These are phyloP conservation scores for Suillus sp. DNA, from an alignment of 768 basidiomycete genomes.

Conservation along the genomic window DNA sequence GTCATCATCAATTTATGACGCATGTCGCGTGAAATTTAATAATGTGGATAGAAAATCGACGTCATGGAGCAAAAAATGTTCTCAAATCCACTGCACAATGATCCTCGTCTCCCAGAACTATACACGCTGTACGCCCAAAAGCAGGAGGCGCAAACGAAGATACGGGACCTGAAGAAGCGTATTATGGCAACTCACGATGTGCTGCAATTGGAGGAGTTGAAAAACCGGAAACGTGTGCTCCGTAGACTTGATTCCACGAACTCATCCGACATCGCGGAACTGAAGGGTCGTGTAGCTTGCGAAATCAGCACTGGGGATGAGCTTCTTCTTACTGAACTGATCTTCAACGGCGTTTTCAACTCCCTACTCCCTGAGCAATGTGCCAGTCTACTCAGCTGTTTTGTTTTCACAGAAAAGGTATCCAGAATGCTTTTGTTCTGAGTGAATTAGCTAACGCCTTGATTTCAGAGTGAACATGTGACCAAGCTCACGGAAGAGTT, in stretches of 20 bases:
- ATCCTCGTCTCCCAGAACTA: slow-evolving; percentile 74
- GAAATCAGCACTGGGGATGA: slow-evolving; percentile 99
- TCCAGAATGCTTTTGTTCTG: slow-evolving; percentile 15
- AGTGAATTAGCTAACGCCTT: slow-evolving; percentile 3
- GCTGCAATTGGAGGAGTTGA: slow-evolving; percentile 94
- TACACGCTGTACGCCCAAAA: slow-evolving; percentile 83
- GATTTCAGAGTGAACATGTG: slow-evolving; percentile 73
- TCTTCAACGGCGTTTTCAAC: slow-evolving; percentile 98
- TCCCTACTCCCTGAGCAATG: slow-evolving; percentile 86
- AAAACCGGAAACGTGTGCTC: slow-evolving; percentile 91
- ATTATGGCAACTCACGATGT: slow-evolving; percentile 92
- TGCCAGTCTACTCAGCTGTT: slow-evolving; percentile 93
- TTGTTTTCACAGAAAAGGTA: slow-evolving; percentile 97
- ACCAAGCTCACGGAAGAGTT: slow-evolving; percentile 92
- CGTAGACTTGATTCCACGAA: slow-evolving; percentile 91
- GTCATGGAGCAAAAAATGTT: slow-evolving; percentile 86
- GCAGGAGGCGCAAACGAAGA: slow-evolving; percentile 64
- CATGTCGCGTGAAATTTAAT: background rate
- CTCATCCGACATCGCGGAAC: slow-evolving; percentile 89
- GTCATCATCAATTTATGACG: slow-evolving; percentile 11
- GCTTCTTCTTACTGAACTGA: slow-evolving; percentile 90
- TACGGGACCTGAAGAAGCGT: slow-evolving; percentile 79
- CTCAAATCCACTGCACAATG: slow-evolving; percentile 75
- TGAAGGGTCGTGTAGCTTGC: slow-evolving; percentile 97
- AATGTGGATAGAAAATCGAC: slow-evolving; percentile 74